Conservation (phyloP, 345 rosid genomes). For the Mercurialis annua region DNA sequence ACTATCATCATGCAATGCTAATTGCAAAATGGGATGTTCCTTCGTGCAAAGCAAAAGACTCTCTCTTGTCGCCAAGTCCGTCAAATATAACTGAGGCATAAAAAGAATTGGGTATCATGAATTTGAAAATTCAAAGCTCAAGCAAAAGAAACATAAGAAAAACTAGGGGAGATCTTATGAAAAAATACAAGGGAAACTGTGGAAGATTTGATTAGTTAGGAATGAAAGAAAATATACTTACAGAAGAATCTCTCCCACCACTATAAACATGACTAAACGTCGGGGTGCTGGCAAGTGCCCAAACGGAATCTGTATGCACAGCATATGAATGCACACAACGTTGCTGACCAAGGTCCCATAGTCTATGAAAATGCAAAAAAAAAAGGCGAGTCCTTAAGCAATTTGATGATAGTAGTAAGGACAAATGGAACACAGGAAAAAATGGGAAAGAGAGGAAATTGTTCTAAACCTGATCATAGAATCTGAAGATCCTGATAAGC, state of each 20-base stretch:
- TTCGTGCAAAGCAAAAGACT: constrained; percentile 85
- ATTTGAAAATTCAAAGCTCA: background rate
- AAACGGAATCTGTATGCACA: constrained; percentile 99
- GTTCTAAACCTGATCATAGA: constrained; percentile 85
- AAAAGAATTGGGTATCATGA: constrained; percentile 20
- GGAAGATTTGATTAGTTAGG: constrained; percentile 1
- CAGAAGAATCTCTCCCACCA: constrained; percentile 98
- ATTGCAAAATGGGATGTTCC: constrained; percentile 82
- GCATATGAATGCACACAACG: constrained; percentile 98
- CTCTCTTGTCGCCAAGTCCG: constrained; percentile 93
- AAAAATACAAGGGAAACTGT: background rate
- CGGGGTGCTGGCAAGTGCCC: constrained; percentile 99
- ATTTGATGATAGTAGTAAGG: constrained; percentile 7
- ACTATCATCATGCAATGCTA: constrained; percentile 86
- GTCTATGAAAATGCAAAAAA: constrained; percentile 43
- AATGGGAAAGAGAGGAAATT: background rate
- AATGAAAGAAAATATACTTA: constrained; percentile 41
- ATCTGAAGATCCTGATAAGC: constrained; percentile 99
- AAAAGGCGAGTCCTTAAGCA: constrained; percentile 17
- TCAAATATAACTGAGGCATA: constrained; percentile 77
- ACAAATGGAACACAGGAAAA: background rate
- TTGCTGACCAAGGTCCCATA: constrained; percentile 99
- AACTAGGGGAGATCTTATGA: background rate
- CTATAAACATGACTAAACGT: constrained; percentile 95
- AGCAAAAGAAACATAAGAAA: constrained; percentile 8